Evolutionary conservation across 768 basidiomycete genomes (phyloP).

Genomic region (Phlegmacium glaucopus): DNA sequence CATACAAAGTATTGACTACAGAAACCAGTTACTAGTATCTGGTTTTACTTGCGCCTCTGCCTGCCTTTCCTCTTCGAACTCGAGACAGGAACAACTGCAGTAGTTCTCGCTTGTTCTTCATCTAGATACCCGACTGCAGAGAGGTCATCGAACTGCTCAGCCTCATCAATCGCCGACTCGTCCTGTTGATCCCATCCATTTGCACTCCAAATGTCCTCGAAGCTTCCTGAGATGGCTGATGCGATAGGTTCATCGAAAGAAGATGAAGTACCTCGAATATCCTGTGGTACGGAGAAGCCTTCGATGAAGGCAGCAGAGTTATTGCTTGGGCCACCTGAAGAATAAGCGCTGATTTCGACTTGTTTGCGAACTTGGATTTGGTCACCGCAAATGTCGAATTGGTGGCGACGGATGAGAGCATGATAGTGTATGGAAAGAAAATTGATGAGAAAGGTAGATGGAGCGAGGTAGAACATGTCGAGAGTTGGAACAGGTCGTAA

Average conservation of each 20-base stretch:
- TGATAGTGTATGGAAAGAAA: constrained; percentile 82
- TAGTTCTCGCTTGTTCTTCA: too few species aligned
- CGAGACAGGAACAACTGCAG: neutral
- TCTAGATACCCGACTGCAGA: too few species aligned
- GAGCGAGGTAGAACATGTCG: constrained; percentile 62
- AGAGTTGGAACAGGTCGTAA: constrained; percentile 67
- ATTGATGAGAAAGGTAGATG: constrained; percentile 83
- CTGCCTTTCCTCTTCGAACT: constrained; percentile 1
- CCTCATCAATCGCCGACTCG: constrained; percentile 45
- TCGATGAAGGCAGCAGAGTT: constrained; percentile 48
- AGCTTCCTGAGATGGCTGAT: constrained; percentile 62
- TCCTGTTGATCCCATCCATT: constrained; percentile 45
- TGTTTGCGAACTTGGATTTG: constrained; percentile 72
- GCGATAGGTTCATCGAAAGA: constrained; percentile 81
- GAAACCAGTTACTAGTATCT: too few species aligned
- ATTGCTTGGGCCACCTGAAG: constrained; percentile 16
- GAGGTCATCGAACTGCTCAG: constrained; percentile 48
- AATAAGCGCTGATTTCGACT: constrained; percentile 61
- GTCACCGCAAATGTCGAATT: constrained; percentile 50
- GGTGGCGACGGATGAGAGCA: constrained; percentile 64
- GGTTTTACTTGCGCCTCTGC: neutral
- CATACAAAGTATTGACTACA: too few species aligned
- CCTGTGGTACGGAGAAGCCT: constrained; percentile 37
- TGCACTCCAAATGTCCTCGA: constrained; percentile 37
- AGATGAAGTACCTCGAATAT: constrained; percentile 42